Percentiles rank a stretch among this genome's conserved stretches.
These are phyloP conservation scores for Blastomyces gilchristii DNA, from an alignment of 2,329 filamentous ascomycete genomes.

Conservation along the genomic window DNA sequence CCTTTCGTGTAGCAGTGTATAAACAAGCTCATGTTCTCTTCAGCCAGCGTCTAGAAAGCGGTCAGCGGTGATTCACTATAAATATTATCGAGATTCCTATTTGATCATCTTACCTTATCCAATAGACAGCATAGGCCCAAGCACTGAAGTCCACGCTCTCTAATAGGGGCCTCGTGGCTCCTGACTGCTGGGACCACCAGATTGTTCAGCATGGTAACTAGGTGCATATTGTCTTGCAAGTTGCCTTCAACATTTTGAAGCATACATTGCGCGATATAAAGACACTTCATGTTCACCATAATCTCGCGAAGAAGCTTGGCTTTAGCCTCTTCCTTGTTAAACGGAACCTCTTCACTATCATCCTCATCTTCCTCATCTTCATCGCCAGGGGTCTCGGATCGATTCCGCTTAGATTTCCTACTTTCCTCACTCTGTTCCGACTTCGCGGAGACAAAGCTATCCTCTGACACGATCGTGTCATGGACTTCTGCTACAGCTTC, in stretches of 20 bases:
- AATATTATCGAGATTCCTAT: not conserved
- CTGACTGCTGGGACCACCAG: conserved; percentile 90
- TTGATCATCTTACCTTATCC: conserved; percentile 51
- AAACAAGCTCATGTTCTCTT: conserved; percentile 86
- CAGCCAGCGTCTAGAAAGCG: conserved; percentile 57
- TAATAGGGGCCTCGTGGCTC: conserved; percentile 82
- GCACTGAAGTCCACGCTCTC: conserved; percentile 81
- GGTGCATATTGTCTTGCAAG: conserved; percentile 75
- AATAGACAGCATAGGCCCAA: conserved; percentile 84
- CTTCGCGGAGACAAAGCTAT: conserved; percentile 87
- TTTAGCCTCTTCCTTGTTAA: conserved; percentile 52
- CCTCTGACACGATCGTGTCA: conserved; percentile 70
- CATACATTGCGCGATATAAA: conserved; percentile 97
- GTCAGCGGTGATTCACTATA: not conserved
- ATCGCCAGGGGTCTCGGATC: conserved; percentile 40
- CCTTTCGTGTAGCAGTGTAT: conserved; percentile 94
- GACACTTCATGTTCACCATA: conserved; percentile 95
- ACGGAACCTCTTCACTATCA: conserved; percentile 39
- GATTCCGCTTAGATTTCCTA: conserved; percentile 37
- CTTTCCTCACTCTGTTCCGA: conserved; percentile 68
- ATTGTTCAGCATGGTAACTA: conserved; percentile 98
- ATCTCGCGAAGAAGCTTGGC: conserved; percentile 67
- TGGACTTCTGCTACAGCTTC: conserved; percentile 95
- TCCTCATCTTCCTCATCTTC: conserved; percentile 50
- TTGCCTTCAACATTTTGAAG: conserved; percentile 82